Percentiles rank a stretch among this genome's conserved stretches.
Conservation (phyloP, 2,329 filamentous ascomycete species). For the Pseudogymnoascus sp. region DNA sequence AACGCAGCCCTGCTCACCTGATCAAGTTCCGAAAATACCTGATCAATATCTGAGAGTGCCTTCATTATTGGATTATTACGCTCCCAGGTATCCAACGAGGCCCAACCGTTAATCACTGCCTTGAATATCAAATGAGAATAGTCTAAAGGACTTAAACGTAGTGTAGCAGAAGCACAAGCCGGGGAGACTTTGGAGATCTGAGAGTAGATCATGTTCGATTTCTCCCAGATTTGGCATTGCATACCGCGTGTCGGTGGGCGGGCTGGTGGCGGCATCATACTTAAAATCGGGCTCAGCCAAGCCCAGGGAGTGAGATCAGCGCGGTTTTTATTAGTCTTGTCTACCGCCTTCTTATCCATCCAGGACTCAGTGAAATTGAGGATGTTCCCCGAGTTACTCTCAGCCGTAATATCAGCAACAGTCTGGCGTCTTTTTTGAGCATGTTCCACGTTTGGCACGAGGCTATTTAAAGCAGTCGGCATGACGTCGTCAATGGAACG, state of each 20-base stretch:
- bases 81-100: slow-evolving; percentile 11
- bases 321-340: not conserved
- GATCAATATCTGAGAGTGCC: slow-evolving; percentile 15
- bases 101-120: slow-evolving; percentile 2
- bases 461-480: not conserved
- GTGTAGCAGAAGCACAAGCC: not conserved
- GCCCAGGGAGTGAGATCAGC: not conserved
- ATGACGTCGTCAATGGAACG: not conserved
- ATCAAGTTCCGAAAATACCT: slow-evolving; percentile 16
- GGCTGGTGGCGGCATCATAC: not conserved
- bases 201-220: slow-evolving; percentile 14
- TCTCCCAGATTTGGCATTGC: slow-evolving; percentile 12
- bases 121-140: slow-evolving; percentile 4
- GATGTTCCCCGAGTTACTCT: not conserved
- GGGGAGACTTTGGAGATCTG: not conserved
- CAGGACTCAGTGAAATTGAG: not conserved
- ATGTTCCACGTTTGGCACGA: not conserved
- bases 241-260: not conserved
- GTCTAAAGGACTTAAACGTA: not conserved
- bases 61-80: slow-evolving; percentile 13
- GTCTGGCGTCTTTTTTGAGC: not conserved
- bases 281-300: not conserved
- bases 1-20: slow-evolving; percentile 16
- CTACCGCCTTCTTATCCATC: not conserved
- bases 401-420: not conserved